Base-by-base conservation (phyloP, 768 basidiomycete genomes). In the Leccinum obscurum region DNA sequence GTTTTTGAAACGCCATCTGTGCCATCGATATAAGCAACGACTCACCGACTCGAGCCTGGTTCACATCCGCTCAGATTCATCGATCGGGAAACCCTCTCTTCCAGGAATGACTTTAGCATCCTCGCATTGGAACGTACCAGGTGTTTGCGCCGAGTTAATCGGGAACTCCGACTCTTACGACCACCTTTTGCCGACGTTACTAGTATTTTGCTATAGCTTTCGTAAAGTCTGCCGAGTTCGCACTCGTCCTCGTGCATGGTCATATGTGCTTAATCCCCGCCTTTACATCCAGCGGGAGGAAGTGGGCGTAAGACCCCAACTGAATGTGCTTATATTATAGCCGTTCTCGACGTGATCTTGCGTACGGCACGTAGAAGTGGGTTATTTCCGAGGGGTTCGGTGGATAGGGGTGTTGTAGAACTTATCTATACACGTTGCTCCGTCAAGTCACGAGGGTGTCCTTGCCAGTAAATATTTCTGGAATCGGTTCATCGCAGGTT, bases 221-320 rank as follows among this genome's bases (percentile, higher is more conserved):
- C 41, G 15, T 44, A 20, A 44, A 44, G 15, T 17, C 39, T 17
- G 17, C 39, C 17, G 39, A 41, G n/a, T 46, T 20, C 44, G 44
- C 20, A n/a, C 44, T 46, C 20, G 44, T 20, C n/a, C 44, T 46
- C 34, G 34, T 35, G 34, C 13, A 20, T 20, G 44, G 20, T 10
- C 5, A 20, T 30, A 30, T 30, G 2, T 46, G 20, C 44, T 46
- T 46, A 20, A 46, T 46, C 44, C 44, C 44, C 44, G 44, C 44
- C 20, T 44, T 44, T 20, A 41, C 41, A n/a, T 41, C n/a, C n/a
- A 20, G n/a, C 41, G 41, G n/a, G 41, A 44, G 41, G 41, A 44
- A 44, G 41, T 11, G 76, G 1, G 82, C 85, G 67, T 86, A 87
- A 9, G 71, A 72, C 66, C 86, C 83, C 3, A 85, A 71, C 81